Base-by-base conservation (phyloP, 75 land plant genomes). In the Picea sitchensis region DNA sequence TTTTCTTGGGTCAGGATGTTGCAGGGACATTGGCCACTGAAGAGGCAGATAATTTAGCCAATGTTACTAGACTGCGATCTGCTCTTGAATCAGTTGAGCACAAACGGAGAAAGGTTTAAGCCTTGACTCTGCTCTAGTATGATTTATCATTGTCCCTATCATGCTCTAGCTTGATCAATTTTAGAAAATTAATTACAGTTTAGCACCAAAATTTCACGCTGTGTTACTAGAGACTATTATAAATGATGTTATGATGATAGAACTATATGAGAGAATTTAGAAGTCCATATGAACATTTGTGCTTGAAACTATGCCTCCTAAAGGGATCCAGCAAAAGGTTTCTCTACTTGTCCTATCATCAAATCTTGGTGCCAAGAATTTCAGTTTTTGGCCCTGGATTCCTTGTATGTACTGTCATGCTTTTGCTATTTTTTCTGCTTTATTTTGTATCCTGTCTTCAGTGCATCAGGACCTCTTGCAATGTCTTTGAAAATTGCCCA, bases 1-100 rank as follows among this genome's bases (percentile, higher is more conserved):
- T 51, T 11, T 71, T 71, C 44, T 77, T 81, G 21, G 76, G 56
- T 77, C 85, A 96, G 99, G 99, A 97, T 86, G 90, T 97, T 82
- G 93, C 99, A 58, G 98, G 98, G 23, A 97, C 99, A 12, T 83
- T 97, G 80, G 99, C 99, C 75, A 93, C 87, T n/a, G 99, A 97
- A 85, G 92, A 87, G 75, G 99, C 98, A 72, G 99, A 95, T 47
- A 98, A 97, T 81, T 82, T 84, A 4, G 77, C 80, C 11, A 93
- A 86, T 80, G 90, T 97, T 15, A 81, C 84, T 15, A 95, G 95
- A 86, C 84, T 97, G 71, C 92, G 99, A 41, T 95, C 98, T 80
- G 99, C 98, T 51, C 88, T 97, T 38, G 99, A 97, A 71, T 91
- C 99, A 75, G 99, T 97, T 59, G 99, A 95, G 79, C 99, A 97